A percentile compares a stretch with the other conserved stretches of the same genome.
These are phyloP conservation scores for Boechera stricta DNA, from an alignment of 345 rosid genomes.

Conservation along the genomic window DNA sequence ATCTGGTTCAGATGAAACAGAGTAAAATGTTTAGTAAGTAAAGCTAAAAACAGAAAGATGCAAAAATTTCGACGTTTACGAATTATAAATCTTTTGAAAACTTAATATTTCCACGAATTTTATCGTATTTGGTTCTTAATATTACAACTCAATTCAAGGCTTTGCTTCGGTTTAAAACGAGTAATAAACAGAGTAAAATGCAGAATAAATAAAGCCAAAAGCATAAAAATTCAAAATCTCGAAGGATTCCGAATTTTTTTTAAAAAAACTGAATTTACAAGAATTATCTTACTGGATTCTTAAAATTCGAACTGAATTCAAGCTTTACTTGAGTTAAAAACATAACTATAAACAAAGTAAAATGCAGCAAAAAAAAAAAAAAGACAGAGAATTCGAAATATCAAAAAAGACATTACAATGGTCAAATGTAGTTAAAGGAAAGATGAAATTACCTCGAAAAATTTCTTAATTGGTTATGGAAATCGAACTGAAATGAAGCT, in stretches of 20 bases:
- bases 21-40: background rate
- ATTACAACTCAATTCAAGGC: background rate
- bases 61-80: background rate
- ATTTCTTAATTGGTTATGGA: background rate
- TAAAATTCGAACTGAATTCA: background rate
- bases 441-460: background rate
- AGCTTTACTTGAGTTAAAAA: background rate
- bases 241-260: background rate
- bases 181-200: background rate
- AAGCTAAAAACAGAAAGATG: background rate
- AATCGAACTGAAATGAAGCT: conserved; percentile 3
- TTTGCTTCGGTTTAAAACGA: background rate
- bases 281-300: no score
- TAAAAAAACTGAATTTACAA: background rate
- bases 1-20: conserved; percentile 13
- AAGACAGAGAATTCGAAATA: background rate
- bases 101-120: background rate
- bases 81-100: background rate
- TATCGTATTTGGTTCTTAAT: background rate
- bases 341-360: background rate
- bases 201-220: background rate
- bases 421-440: background rate
- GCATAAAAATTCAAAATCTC: background rate
- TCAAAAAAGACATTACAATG: background rate
- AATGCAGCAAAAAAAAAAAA: background rate